Evolutionary conservation across 495 filamentous ascomycete genomes (phyloP).

Genomic region (Monascus purpureus): DNA sequence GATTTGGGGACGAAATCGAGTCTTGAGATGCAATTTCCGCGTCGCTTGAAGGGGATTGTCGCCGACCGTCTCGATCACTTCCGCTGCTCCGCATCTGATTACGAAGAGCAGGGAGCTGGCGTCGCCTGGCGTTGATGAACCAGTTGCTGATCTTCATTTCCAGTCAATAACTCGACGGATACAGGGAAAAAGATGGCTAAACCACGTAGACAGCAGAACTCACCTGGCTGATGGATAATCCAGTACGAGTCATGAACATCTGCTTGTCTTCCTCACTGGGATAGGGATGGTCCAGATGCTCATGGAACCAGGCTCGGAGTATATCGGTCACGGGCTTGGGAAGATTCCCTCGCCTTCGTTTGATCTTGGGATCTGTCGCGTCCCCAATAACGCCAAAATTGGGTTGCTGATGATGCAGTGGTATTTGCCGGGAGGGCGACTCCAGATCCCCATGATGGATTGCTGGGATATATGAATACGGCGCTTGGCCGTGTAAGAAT

Average conservation of each 20-base stretch:
- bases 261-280: conserved; percentile 87
- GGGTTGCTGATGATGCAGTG: conserved; percentile 20
- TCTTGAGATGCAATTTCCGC: conserved; percentile 21
- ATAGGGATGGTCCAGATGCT: conserved; percentile 70
- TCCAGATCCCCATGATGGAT: conserved; percentile 18
- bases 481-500: conserved; percentile 15
- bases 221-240: conserved; percentile 69
- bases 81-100: conserved; percentile 35
- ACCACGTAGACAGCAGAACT: conserved; percentile 8
- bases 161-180: conserved; percentile 1
- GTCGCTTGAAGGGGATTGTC: conserved; percentile 32
- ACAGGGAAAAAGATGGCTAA: background rate
- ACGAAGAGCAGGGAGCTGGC: conserved; percentile 56
- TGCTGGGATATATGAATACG: conserved; percentile 2
- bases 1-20: conserved; percentile 20
- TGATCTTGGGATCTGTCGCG: conserved; percentile 31
- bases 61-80: conserved; percentile 18
- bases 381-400: conserved; percentile 35
- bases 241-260: conserved; percentile 59
- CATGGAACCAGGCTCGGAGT: conserved; percentile 65
- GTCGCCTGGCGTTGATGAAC: conserved; percentile 85
- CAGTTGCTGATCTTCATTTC: conserved; percentile 69
- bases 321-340: conserved; percentile 77
- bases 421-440: conserved; percentile 14
- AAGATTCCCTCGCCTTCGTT: conserved; percentile 65